Evolutionary conservation across 2,329 filamentous ascomycete genomes (phyloP), one percentile per base, ranked within the genome.

Genomic region (Dactylellina drechsleri): DNA sequence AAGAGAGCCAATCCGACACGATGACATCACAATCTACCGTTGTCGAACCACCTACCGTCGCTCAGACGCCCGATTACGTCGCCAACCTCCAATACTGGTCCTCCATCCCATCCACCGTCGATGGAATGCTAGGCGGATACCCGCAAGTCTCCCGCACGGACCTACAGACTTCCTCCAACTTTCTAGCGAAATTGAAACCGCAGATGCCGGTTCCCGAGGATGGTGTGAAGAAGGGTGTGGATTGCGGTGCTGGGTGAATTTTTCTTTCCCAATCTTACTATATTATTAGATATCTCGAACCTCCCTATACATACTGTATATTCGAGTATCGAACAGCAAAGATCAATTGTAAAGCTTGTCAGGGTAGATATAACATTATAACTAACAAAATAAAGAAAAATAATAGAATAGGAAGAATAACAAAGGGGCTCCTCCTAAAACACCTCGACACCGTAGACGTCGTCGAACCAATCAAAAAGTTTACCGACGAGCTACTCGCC

Each of bases 381-480:
- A 57, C 15, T 31, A n/a, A 47, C 43, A 47, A 18, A 47, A 47
- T 47, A 47, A 47, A 36, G 31, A 36, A 36, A 36, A 36, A 36
- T 5, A 36, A 36, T 15, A 89, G 93, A 0, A 96, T 97, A 68
- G 94, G 93, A 0, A 86, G 94, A 49, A 87, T 97, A 72, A 96
- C 92, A 0, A 86, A 90, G 68, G 91, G 91, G 0, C 85, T 97
- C 2, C 84, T 97, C n/a, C 64, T 77, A n/a, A 78, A 77, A 40
- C 82, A 90, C 28, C 84, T 87, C 23, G 83, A 94, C 0, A 83
- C 85, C 1, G 90, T 97, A 5, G 93, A 97, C 81, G 85, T 96
- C 20, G 88, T 97, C 36, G 93, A 97, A 83, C 94, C 93, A 0
- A 87, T 97, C 18, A 84, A 85, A 78, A 92, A 93, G 80, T 96